These are phyloP conservation scores for Cytospora mali DNA, from an alignment of 2,329 filamentous ascomycete species.

Conservation along the genomic window DNA sequence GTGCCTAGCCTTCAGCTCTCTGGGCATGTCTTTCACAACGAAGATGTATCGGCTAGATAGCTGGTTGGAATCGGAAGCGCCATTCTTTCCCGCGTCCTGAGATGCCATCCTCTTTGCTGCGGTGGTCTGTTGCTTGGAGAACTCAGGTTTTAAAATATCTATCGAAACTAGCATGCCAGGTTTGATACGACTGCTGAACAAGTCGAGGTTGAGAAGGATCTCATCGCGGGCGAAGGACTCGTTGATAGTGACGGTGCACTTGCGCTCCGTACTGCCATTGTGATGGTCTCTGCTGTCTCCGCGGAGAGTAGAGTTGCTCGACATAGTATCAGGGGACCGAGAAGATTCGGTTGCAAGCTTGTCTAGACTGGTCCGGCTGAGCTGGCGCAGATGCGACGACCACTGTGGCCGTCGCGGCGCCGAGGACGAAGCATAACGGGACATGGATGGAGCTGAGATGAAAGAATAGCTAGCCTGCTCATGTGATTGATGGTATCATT, in stretches of 20 bases:
- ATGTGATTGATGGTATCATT: slow-evolving; percentile 12
- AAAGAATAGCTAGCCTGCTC: neutral
- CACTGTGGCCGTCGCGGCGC: slow-evolving; percentile 52
- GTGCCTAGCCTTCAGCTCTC: slow-evolving; percentile 66
- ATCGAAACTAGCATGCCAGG: slow-evolving; percentile 75
- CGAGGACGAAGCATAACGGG: slow-evolving; percentile 47
- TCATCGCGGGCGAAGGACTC: slow-evolving; percentile 78
- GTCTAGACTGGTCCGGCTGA: slow-evolving; percentile 53
- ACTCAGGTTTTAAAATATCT: slow-evolving; percentile 53
- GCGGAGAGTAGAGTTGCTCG: slow-evolving; percentile 53
- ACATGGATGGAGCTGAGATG: slow-evolving; percentile 36
- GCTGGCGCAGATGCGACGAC: slow-evolving; percentile 56
- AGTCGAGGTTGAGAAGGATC: slow-evolving; percentile 75
- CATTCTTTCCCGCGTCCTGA: slow-evolving; percentile 23
- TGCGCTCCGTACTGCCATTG: slow-evolving; percentile 44
- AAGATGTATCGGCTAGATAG: slow-evolving; percentile 64
- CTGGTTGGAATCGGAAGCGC: slow-evolving; percentile 30
- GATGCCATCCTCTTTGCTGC: slow-evolving; percentile 31
- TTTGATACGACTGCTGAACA: slow-evolving; percentile 65
- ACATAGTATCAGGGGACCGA: slow-evolving; percentile 51
- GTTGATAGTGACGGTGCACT: slow-evolving; percentile 62
- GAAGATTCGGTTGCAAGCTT: slow-evolving; percentile 42
- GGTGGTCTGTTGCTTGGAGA: slow-evolving; percentile 27
- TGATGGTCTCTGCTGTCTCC: slow-evolving; percentile 34
- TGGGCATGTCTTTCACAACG: slow-evolving; percentile 70